Base-by-base conservation (phyloP, 2,329 filamentous ascomycete species). In the Colletotrichum nymphaeae region DNA sequence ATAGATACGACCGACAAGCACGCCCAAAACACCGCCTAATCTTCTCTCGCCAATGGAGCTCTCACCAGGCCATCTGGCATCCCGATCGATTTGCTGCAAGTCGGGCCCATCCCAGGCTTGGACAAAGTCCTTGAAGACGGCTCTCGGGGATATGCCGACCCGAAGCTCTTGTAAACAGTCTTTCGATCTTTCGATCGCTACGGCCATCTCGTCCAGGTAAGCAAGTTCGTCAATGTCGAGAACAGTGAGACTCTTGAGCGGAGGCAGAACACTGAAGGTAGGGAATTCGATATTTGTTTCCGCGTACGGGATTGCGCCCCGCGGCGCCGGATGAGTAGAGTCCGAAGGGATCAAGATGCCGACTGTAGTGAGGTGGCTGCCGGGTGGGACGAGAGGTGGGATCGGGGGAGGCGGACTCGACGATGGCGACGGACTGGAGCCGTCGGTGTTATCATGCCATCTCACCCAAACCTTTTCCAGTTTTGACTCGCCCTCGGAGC, bases 201-300 rank as follows among this genome's bases (percentile, higher is more conserved):
- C 86, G 67, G 93, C 92, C 89, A 97, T 93, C 82, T 97, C 94
- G 78, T 96, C 94, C 49, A 96, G 83, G 80, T 97, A 97, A 32
- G 92, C 89, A n/a, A 94, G 83, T 79, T 96, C 93, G 78, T 97
- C 94, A 73, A 97, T 93, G 77, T 97, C 93, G 55, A 97, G 85
- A 1, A 95, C 94, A 63, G 90, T 93, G 72, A 97, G 81, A 76
- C 92, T 94, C 80, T 91, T 93, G 65, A 97, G 82, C 0, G 93
- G 88, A 11, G 94, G 93, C 8, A 97, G 85, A 11, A 94, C 90
- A 57, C 93, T 96, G 77, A 97, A 93, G 1, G 93, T 95, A 1
- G 94, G 94, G 76, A 93, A 93, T 81, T 96, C 93, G 30, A 95
- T 92, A 66, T 89, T 87, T 76, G 86, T 87, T 69, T 89, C 86